A percentile compares a stretch with the other conserved stretches of the same genome.
phyloP scores from a whole-genome alignment of 805 yeast genomes.

The Ogataea pilisensis region DNA sequence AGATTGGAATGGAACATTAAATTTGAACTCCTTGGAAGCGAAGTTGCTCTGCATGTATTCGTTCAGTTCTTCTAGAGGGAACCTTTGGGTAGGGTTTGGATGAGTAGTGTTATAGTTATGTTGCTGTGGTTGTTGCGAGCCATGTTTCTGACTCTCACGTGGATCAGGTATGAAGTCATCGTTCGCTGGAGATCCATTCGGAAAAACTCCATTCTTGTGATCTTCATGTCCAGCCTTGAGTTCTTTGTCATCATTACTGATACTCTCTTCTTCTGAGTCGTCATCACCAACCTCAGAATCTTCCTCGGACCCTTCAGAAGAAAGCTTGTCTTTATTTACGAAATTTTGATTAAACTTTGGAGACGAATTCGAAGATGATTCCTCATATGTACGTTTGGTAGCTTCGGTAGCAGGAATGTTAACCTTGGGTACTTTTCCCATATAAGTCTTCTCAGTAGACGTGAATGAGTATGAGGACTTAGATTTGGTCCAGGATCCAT shows the following conservation, averaged over 20 bases:
- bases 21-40: neutral
- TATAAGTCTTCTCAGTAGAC: constrained; percentile 25
- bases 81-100: too few species aligned
- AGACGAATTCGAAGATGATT: neutral
- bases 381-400: neutral
- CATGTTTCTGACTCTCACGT: too few species aligned
- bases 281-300: too few species aligned
- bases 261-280: too few species aligned
- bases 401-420: constrained; percentile 5
- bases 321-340: neutral
- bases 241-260: too few species aligned
- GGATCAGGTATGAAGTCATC: too few species aligned
- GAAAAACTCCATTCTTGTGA: too few species aligned
- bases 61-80: neutral
- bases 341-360: neutral
- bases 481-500: constrained; percentile 24
- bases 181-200: too few species aligned
- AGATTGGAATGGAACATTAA: constrained; percentile 2
- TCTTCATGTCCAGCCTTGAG: too few species aligned
- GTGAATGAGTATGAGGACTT: constrained; percentile 25
- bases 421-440: constrained; percentile 21
- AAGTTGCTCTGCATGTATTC: neutral
- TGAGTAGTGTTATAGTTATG: too few species aligned
- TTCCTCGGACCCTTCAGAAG: too few species aligned
- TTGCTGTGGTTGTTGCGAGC: too few species aligned